Percentiles rank a stretch among this genome's conserved stretches.
Evolutionary conservation across 345 rosid genomes (phyloP).

Genomic region (Salix exigua): DNA sequence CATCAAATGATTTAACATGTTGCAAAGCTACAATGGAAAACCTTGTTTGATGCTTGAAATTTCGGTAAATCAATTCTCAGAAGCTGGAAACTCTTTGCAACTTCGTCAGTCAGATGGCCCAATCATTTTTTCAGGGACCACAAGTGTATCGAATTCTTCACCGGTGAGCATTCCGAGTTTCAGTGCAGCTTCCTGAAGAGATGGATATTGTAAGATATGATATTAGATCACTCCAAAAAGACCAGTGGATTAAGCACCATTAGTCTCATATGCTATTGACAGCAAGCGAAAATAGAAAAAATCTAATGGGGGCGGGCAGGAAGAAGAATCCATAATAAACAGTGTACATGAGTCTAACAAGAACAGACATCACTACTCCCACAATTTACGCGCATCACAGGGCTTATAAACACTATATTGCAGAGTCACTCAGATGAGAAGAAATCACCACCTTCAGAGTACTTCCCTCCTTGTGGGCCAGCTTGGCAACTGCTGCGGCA

Average conservation of each 20-base stretch:
- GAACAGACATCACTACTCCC: background rate
- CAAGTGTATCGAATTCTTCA: conserved; percentile 86
- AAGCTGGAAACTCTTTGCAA: background rate
- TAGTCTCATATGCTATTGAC: background rate
- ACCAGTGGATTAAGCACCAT: background rate
- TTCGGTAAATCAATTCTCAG: background rate
- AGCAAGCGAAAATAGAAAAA: too few relatives aligned
- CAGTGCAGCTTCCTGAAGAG: conserved; percentile 72
- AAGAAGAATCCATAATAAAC: background rate
- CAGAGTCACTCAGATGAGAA: background rate
- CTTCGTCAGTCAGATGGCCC: conserved; percentile 64
- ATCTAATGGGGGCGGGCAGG: background rate
- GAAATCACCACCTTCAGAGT: conserved; percentile 68
- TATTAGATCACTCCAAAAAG: background rate
- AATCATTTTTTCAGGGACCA: conserved; percentile 94
- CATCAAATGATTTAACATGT: background rate
- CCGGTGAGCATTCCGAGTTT: conserved; percentile 64
- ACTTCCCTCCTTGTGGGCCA: conserved; percentile 89
- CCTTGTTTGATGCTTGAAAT: background rate
- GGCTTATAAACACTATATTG: background rate
- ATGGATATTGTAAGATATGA: background rate
- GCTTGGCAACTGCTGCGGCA: conserved; percentile 98
- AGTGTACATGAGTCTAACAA: background rate
- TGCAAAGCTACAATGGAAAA: background rate
- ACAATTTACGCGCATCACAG: background rate